A percentile compares a stretch with the other conserved stretches of the same genome.
Evolutionary conservation across 1,284 basidiomycete species (phyloP).

Genomic region (Cystobasidium sp.): DNA sequence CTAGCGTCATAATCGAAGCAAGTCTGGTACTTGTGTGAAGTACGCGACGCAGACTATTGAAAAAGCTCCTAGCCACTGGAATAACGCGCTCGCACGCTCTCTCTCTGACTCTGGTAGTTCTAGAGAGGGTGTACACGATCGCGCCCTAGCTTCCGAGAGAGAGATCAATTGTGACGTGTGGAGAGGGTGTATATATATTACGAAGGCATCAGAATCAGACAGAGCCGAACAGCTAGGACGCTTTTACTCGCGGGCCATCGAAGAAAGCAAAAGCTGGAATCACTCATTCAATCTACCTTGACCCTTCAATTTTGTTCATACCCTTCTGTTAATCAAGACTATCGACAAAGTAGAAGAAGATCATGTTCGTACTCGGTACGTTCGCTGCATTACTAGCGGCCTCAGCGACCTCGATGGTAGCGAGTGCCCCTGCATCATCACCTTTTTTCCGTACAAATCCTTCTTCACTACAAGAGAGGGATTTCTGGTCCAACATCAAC

Average conservation of each 20-base stretch:
- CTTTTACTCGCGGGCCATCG: too few relatives aligned
- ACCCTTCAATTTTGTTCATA: neutral
- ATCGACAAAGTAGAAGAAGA: neutral
- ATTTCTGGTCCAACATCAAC: neutral
- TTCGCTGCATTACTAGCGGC: slow-evolving; percentile 2
- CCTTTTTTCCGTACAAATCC: neutral
- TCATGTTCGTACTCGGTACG: neutral
- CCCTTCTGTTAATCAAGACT: too few relatives aligned
- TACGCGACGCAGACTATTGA: neutral
- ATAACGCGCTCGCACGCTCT: neutral
- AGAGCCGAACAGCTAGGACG: too few relatives aligned
- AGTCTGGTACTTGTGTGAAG: neutral
- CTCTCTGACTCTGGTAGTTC: slow-evolving; percentile 5
- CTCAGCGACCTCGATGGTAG: slow-evolving; percentile 21
- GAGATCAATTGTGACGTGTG: too few relatives aligned
- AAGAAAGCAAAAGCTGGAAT: too few relatives aligned
- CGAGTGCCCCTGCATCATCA: neutral
- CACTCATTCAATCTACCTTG: neutral
- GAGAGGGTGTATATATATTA: too few relatives aligned
- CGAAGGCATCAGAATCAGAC: too few relatives aligned
- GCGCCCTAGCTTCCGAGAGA: too few relatives aligned
- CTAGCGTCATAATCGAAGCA: neutral
- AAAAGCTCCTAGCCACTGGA: neutral
- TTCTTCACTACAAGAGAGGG: neutral
- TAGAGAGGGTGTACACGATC: neutral